These are phyloP conservation scores for Fraxinus latifolia DNA, from an alignment of 305 asterid genomes.

Conservation along the genomic window DNA sequence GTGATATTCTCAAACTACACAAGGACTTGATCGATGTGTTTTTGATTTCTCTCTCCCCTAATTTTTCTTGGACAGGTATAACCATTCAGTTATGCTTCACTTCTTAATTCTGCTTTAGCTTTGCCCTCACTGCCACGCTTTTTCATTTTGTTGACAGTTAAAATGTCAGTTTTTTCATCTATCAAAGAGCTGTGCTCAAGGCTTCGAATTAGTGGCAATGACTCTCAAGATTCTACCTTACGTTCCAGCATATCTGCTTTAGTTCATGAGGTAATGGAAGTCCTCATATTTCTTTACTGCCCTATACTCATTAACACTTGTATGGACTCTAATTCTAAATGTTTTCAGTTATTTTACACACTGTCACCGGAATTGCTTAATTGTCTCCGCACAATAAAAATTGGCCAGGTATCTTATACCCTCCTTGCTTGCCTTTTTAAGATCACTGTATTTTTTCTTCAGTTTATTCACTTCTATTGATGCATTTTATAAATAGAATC, in stretches of 20 bases:
- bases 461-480: neutral
- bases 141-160: constrained; percentile 50
- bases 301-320: constrained; percentile 5
- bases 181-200: constrained; percentile 67
- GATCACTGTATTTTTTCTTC: neutral
- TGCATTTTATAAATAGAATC: neutral
- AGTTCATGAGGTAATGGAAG: constrained; percentile 58
- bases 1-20: constrained; percentile 69
- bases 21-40: constrained; percentile 55
- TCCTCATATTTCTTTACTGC: constrained; percentile 16
- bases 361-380: constrained; percentile 68
- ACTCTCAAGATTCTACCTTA: constrained; percentile 37
- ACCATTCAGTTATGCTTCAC: neutral
- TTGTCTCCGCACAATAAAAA: constrained; percentile 63
- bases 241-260: constrained; percentile 35
- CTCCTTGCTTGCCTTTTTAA: constrained; percentile 12
- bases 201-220: constrained; percentile 35
- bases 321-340: constrained; percentile 29
- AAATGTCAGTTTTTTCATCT: constrained; percentile 65
- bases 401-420: constrained; percentile 62
- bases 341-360: constrained; percentile 56
- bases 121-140: constrained; percentile 17
- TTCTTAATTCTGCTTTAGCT: constrained; percentile 15
- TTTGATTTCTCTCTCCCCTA: constrained; percentile 62
- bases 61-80: constrained; percentile 79